These are phyloP conservation scores for Ascomycota sp. DNA, from an alignment of 2,329 filamentous ascomycete genomes.

Conservation along the genomic window DNA sequence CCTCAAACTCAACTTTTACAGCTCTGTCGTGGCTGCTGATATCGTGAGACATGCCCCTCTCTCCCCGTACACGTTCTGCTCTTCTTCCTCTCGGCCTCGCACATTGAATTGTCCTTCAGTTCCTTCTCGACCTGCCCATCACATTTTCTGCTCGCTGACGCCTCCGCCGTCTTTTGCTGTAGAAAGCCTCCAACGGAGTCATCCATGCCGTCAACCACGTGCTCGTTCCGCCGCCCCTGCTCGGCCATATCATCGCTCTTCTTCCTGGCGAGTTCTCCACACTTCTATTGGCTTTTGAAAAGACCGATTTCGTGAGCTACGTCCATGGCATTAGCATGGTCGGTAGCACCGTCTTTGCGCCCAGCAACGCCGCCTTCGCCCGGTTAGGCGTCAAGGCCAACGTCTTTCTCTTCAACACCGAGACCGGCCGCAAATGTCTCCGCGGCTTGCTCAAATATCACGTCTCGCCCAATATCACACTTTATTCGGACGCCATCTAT, in stretches of 20 bases:
- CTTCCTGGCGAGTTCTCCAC: conserved; percentile 64
- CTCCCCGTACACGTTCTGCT: conserved; percentile 1
- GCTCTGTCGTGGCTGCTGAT: conserved; percentile 47
- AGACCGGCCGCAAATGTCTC: conserved; percentile 53
- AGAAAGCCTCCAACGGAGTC: conserved; percentile 59
- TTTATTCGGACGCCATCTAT: conserved; percentile 75
- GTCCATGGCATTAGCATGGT: conserved; percentile 30
- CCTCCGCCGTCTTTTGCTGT: not conserved
- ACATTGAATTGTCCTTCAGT: no score
- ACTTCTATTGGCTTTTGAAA: conserved; percentile 50
- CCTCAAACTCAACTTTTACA: conserved; percentile 58
- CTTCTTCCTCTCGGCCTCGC: not conserved
- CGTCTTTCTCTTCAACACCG: conserved; percentile 66
- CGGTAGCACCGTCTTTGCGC: conserved; percentile 64
- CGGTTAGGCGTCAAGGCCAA: conserved; percentile 54
- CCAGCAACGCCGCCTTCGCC: conserved; percentile 61
- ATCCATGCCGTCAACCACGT: conserved; percentile 59
- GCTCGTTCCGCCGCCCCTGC: conserved; percentile 53
- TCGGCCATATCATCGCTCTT: conserved; percentile 33
- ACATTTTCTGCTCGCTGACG: conserved; percentile 2
- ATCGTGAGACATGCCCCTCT: conserved; percentile 29
- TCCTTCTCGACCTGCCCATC: no score
- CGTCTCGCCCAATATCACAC: conserved; percentile 48
- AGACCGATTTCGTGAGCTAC: conserved; percentile 48
- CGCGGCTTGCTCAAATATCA: conserved; percentile 64